Percentiles rank a stretch among this genome's conserved stretches.
phyloP scores from a whole-genome alignment of 1,139 yeast genomes.

The Blastobotrys buckinghamii region DNA sequence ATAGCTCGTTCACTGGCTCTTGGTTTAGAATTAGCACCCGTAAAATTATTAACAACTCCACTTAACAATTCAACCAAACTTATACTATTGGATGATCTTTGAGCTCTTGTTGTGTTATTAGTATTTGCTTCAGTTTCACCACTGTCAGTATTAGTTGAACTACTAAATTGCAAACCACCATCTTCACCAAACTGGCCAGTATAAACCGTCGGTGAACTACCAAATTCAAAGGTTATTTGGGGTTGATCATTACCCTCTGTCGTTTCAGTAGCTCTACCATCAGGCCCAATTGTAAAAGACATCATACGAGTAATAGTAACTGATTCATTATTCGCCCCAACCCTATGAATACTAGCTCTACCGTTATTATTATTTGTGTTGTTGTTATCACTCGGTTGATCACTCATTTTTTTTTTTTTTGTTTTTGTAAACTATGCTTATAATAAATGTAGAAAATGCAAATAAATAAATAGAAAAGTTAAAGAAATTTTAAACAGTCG shows the following conservation, averaged over 20 bases:
- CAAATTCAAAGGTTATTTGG: background rate
- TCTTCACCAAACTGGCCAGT: background rate
- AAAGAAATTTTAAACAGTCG: too few relatives aligned
- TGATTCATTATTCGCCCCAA: too few relatives aligned
- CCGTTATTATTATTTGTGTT: background rate
- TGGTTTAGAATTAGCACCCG: conserved; percentile 18
- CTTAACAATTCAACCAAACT: background rate
- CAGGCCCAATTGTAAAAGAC: conserved; percentile 1
- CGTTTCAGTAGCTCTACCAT: background rate
- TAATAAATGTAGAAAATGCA: too few relatives aligned
- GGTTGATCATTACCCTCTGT: too few relatives aligned
- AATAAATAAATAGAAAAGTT: too few relatives aligned
- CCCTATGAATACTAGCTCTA: background rate
- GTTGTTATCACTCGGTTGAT: background rate
- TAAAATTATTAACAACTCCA: background rate
- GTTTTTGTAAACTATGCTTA: too few relatives aligned
- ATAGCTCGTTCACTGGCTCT: conserved; percentile 31
- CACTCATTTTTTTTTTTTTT: background rate
- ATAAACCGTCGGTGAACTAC: background rate
- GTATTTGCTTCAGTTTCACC: too few relatives aligned
- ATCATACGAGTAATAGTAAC: background rate
- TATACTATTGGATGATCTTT: background rate
- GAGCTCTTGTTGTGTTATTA: background rate
- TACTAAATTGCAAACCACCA: background rate
- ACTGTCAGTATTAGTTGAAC: too few relatives aligned